These are phyloP conservation scores for Peronospora tabacina DNA, from an alignment of 352 stramenopile genomes.

Conservation along the genomic window DNA sequence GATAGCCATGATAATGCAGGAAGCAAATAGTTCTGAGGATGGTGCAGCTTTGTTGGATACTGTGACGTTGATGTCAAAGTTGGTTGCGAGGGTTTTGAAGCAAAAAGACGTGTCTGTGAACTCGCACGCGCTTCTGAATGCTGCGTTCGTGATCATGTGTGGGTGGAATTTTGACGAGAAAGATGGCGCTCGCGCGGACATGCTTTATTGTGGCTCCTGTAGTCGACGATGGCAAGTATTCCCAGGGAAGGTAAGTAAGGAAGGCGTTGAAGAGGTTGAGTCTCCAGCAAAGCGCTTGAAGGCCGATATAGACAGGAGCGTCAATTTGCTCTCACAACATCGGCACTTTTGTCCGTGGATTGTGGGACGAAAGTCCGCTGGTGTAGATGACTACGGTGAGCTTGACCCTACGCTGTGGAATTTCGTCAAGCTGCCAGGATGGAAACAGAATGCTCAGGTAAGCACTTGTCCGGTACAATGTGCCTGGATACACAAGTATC, in stretches of 20 bases:
- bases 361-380: slow-evolving; percentile 9
- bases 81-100: slow-evolving; percentile 9
- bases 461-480: slow-evolving; percentile 8
- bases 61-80: slow-evolving; percentile 10
- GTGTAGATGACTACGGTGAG: slow-evolving; percentile 18
- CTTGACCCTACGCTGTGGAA: slow-evolving; percentile 20
- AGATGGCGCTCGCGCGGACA: background rate
- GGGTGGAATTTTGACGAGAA: slow-evolving; percentile 36
- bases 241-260: background rate
- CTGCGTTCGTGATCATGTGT: slow-evolving; percentile 28
- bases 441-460: slow-evolving; percentile 38
- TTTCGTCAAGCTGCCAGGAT: slow-evolving; percentile 28
- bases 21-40: slow-evolving; percentile 3
- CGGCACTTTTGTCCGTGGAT: slow-evolving; percentile 65
- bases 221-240: slow-evolving; percentile 33
- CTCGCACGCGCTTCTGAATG: slow-evolving; percentile 21
- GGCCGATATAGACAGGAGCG: background rate
- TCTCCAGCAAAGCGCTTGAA: slow-evolving; percentile 32
- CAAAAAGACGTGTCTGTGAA: slow-evolving; percentile 3
- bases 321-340: slow-evolving; percentile 29
- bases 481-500: background rate
- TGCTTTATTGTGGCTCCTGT: slow-evolving; percentile 36
- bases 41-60: slow-evolving; percentile 1
- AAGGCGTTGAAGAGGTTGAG: slow-evolving; percentile 9
- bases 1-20: slow-evolving; percentile 13